phyloP scores from a whole-genome alignment of 2,329 filamentous ascomycete genomes.

The Apiospora sp. region DNA sequence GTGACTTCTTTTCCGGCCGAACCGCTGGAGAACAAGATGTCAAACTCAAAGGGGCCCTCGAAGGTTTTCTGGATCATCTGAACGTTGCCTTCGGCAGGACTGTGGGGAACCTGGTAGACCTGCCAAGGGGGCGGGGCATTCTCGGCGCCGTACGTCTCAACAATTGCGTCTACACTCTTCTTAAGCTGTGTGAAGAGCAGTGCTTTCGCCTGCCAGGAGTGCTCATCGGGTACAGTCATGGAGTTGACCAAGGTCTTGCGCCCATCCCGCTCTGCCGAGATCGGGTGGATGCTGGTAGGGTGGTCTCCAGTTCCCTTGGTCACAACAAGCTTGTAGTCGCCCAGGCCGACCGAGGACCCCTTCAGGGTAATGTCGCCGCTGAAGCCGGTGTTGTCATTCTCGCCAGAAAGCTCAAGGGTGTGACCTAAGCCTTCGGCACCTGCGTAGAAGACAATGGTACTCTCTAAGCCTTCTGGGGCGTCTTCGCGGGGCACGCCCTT shows the following conservation, averaged over 20 bases:
- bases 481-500: conserved; percentile 80
- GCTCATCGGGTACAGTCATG: conserved; percentile 68
- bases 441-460: conserved; percentile 82
- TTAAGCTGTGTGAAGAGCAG: conserved; percentile 64
- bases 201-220: conserved; percentile 85
- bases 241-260: conserved; percentile 81
- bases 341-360: conserved; percentile 76
- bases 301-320: conserved; percentile 73
- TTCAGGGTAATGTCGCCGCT: conserved; percentile 71
- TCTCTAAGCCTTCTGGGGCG: conserved; percentile 72
- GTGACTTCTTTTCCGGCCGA: conserved; percentile 66
- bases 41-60: conserved; percentile 89
- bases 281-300: conserved; percentile 69
- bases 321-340: conserved; percentile 80
- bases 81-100: conserved; percentile 75
- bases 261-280: conserved; percentile 73
- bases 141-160: conserved; percentile 59
- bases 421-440: conserved; percentile 78
- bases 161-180: conserved; percentile 56
- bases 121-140: conserved; percentile 84
- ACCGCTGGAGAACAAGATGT: conserved; percentile 85
- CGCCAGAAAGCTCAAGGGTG: conserved; percentile 64
- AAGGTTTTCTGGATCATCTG: conserved; percentile 94
- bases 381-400: conserved; percentile 56
- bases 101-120: conserved; percentile 79